Base-by-base conservation (phyloP, 768 basidiomycete species). In the Termitomyces sp. region DNA sequence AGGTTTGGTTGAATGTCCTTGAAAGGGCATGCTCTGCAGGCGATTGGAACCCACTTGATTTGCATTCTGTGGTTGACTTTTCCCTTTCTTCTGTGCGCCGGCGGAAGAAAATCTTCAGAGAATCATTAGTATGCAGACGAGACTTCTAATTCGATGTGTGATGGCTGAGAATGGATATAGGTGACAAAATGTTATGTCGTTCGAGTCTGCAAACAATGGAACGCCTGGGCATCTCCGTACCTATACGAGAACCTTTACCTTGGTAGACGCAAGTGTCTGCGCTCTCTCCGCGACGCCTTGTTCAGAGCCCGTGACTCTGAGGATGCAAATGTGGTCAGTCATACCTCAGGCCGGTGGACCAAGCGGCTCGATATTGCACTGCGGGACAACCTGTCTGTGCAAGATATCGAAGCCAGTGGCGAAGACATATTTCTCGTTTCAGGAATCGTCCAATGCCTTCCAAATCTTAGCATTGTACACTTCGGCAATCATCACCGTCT, bases 1-100 rank as follows among this genome's bases (percentile, higher is more conserved):
- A 76, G 57, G 40, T 75, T 20, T 71, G 73, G 69, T 44, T 62
- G 4, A 54, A 63, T 2, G 70, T 75, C 20, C 56, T 75, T 20
- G 67, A 66, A 32, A 55, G 64, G 32, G 75, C 73, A 24, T 61
- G 60, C 24, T 33, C 42, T 52, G 60, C 60, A 36, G 60, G 60
- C 15, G 69, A 71, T 12, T 67, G 60, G 64, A 69, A 66, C 7
- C 68, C 70, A 4, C 64, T 54, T 33, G 44, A 65, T 13, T 63
- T 70, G 49, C 66, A 70, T 22, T 50, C 49, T 32, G 54, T 36
- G 46, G 40, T 62, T 39, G 57, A 64, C 38, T 59, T 66, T 51
- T 58, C 64, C 18, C 36, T 63, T 46, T 55, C 60, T 18, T 33
- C 60, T 24, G 62, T 51, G 15, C 66, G 64, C 46, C 63, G 59